Conservation (phyloP, 805 yeast species). For the Candida wancherniae region DNA sequence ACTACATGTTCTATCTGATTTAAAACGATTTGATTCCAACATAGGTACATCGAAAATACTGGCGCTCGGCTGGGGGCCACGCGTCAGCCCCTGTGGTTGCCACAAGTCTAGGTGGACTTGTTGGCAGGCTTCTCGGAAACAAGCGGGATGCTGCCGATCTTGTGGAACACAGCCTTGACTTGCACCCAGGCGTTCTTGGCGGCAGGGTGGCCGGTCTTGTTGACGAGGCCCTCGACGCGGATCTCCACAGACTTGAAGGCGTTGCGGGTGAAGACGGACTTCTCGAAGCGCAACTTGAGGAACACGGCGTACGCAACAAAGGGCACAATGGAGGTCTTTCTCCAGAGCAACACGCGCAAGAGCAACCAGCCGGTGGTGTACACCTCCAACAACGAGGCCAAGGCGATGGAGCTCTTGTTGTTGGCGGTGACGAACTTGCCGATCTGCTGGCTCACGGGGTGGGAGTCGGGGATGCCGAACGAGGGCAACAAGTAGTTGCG, state of each 20-base stretch:
- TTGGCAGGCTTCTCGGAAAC: conserved; percentile 36
- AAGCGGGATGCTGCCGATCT: conserved; percentile 24
- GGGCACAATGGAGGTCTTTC: conserved; percentile 57
- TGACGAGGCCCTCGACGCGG: conserved; percentile 29
- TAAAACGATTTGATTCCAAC: too few relatives aligned
- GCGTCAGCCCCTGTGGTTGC: too few relatives aligned
- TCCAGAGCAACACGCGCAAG: conserved; percentile 54
- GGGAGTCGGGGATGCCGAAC: conserved; percentile 32
- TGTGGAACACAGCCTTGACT: conserved; percentile 28
- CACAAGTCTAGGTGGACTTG: conserved; percentile 22
- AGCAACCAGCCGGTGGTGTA: conserved; percentile 42
- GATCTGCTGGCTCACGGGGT: conserved; percentile 35
- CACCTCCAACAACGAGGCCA: conserved; percentile 37
- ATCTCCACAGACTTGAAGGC: conserved; percentile 68
- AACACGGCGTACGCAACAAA: conserved; percentile 54
- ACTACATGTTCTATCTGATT: too few relatives aligned
- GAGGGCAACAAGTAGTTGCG: conserved; percentile 66
- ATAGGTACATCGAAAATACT: too few relatives aligned
- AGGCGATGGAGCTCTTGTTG: conserved; percentile 35
- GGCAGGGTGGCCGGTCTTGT: conserved; percentile 25
- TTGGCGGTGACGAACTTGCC: conserved; percentile 30
- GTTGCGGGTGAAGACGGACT: conserved; percentile 65
- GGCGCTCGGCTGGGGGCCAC: too few relatives aligned
- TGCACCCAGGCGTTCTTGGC: conserved; percentile 36
- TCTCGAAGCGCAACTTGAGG: conserved; percentile 73